These are phyloP conservation scores for Starmerella tilneyi DNA, from an alignment of 805 yeast genomes.

Conservation along the genomic window DNA sequence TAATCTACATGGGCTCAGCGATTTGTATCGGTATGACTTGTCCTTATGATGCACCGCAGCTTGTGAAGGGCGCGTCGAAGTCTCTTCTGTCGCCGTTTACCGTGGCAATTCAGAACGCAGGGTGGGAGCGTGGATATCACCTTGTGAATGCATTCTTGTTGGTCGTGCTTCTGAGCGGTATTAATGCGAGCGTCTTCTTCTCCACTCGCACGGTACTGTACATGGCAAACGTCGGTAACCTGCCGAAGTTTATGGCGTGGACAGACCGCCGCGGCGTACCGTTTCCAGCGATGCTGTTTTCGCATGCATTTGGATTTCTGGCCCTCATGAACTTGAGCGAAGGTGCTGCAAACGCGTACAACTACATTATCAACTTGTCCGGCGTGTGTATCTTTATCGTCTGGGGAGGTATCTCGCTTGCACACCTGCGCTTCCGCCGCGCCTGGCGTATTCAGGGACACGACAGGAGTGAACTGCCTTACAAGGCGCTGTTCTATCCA, in stretches of 20 bases:
- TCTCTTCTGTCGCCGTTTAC: slow-evolving; percentile 43
- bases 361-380: slow-evolving; percentile 49
- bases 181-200: slow-evolving; percentile 58
- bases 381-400: slow-evolving; percentile 61
- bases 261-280: slow-evolving; percentile 57
- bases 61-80: slow-evolving; percentile 37
- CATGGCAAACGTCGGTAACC: slow-evolving; percentile 51
- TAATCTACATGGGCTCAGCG: slow-evolving; percentile 49
- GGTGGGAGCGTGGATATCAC: slow-evolving; percentile 44
- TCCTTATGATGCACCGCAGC: slow-evolving; percentile 43
- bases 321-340: slow-evolving; percentile 48
- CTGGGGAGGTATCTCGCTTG: slow-evolving; percentile 51
- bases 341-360: slow-evolving; percentile 52
- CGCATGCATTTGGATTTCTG: slow-evolving; percentile 41
- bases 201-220: slow-evolving; percentile 59
- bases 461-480: slow-evolving; percentile 40
- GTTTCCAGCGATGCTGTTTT: slow-evolving; percentile 44
- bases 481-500: slow-evolving; percentile 44
- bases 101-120: slow-evolving; percentile 41
- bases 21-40: slow-evolving; percentile 51
- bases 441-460: slow-evolving; percentile 38
- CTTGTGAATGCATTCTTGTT: slow-evolving; percentile 53
- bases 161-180: slow-evolving; percentile 55
- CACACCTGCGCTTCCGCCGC: slow-evolving; percentile 47
- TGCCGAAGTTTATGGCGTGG: slow-evolving; percentile 45